A percentile compares a stretch with the other conserved stretches of the same genome.
These are phyloP conservation scores for Pichia inconspicua DNA, from an alignment of 1,139 yeast species.

Conservation along the genomic window DNA sequence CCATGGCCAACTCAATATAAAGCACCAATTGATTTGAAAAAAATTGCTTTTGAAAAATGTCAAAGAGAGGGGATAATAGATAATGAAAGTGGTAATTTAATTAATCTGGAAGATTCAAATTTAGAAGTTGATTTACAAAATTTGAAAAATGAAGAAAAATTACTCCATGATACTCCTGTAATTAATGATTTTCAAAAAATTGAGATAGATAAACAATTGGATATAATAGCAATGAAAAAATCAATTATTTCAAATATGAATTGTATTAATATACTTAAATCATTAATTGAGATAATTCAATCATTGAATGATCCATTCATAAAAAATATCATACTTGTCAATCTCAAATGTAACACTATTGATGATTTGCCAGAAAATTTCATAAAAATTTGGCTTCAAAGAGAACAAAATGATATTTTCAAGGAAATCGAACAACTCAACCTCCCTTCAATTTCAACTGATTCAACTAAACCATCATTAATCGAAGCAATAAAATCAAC, in stretches of 20 bases:
- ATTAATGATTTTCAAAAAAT: constrained; percentile 46
- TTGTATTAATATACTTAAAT: constrained; percentile 35
- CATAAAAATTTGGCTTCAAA: constrained; percentile 32
- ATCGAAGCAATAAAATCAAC: not conserved
- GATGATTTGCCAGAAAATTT: constrained; percentile 36
- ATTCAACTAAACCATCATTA: not conserved
- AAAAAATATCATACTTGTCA: constrained; percentile 36
- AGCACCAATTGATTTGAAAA: constrained; percentile 52
- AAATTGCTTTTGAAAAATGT: constrained; percentile 42
- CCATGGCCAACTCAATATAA: constrained; percentile 87
- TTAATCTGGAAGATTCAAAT: constrained; percentile 17
- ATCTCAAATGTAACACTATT: constrained; percentile 31
- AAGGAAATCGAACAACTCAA: not conserved
- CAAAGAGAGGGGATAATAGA: constrained; percentile 29
- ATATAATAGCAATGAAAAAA: constrained; percentile 34
- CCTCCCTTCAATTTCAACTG: not conserved
- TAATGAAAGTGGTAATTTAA: constrained; percentile 14
- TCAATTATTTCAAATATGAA: constrained; percentile 46
- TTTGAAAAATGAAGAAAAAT: constrained; percentile 24
- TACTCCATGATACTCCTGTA: constrained; percentile 33
- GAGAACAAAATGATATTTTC: constrained; percentile 26
- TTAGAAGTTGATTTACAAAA: constrained; percentile 17
- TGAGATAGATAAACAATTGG: constrained; percentile 38
- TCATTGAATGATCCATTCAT: constrained; percentile 24
- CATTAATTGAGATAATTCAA: constrained; percentile 10